A percentile compares a stretch with the other conserved stretches of the same genome.
phyloP scores from a whole-genome alignment of 2,329 filamentous ascomycete genomes.

The Magnaporthiopsis poae region DNA sequence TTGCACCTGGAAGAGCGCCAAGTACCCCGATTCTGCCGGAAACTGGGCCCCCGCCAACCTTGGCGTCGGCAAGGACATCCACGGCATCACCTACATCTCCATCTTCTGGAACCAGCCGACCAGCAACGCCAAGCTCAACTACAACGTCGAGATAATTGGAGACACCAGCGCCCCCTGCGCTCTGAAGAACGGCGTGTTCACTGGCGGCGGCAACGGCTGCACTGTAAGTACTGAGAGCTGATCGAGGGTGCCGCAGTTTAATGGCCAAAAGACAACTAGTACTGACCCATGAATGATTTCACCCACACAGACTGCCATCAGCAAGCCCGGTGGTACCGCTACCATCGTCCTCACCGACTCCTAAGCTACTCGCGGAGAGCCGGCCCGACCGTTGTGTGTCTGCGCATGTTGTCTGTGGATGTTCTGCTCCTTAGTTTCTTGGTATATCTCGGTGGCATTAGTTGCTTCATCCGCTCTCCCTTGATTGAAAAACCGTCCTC shows the following conservation, averaged over 20 bases:
- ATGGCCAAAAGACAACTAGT: not conserved
- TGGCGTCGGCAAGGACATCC: constrained; percentile 60
- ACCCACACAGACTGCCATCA: constrained; percentile 30
- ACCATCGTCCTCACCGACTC: constrained; percentile 29
- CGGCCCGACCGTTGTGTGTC: constrained; percentile 1
- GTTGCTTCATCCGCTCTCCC: constrained; percentile 6
- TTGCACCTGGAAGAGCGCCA: constrained; percentile 61
- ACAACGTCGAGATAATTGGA: constrained; percentile 67
- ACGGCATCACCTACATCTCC: constrained; percentile 65
- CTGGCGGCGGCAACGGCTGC: constrained; percentile 55
- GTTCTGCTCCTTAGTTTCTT: constrained; percentile 7
- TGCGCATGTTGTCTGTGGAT: not conserved
- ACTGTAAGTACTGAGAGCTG: constrained; percentile 53
- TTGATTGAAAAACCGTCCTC: not conserved
- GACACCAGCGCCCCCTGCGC: constrained; percentile 52
- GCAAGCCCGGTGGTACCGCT: constrained; percentile 28
- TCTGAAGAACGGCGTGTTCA: constrained; percentile 55
- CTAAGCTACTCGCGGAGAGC: constrained; percentile 9
- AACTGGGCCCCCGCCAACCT: constrained; percentile 86
- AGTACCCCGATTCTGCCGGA: constrained; percentile 46
- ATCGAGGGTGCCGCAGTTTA: not conserved
- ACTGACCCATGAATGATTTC: constrained; percentile 14
- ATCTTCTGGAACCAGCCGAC: constrained; percentile 79
- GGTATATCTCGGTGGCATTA: constrained; percentile 4
- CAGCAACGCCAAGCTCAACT: constrained; percentile 59